phyloP scores from a whole-genome alignment of 331 rosid species.

The Malus hybrid region DNA sequence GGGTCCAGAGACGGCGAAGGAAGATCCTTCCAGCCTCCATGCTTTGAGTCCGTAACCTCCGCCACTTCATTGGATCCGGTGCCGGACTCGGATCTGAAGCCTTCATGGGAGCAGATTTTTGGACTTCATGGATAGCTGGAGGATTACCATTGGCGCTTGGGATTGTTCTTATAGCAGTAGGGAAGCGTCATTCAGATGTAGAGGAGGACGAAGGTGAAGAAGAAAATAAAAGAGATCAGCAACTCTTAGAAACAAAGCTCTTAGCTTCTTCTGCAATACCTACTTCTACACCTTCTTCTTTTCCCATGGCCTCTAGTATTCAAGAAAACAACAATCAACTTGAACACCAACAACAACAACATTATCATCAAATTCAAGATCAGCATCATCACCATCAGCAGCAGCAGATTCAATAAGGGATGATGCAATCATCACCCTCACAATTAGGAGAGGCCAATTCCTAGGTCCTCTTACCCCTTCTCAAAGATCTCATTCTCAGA shows the following conservation, averaged over 20 bases:
- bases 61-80: conserved; percentile 92
- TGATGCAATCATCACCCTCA: conserved; percentile 68
- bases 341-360: conserved; percentile 28
- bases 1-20: conserved; percentile 96
- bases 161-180: too few species aligned
- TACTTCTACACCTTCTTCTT: not conserved
- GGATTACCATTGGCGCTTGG: too few species aligned
- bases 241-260: conserved; percentile 18
- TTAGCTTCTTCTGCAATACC: conserved; percentile 2
- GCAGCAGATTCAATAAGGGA: conserved; percentile 47
- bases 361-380: conserved; percentile 26
- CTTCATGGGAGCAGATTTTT: conserved; percentile 46
- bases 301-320: conserved; percentile 53
- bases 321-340: conserved; percentile 32
- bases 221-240: conserved; percentile 11
- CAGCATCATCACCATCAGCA: conserved; percentile 11
- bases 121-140: too few species aligned
- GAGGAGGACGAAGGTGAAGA: not conserved
- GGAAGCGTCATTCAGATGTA: too few species aligned
- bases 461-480: too few species aligned
- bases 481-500: too few species aligned
- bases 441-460: too few species aligned
- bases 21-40: conserved; percentile 90
- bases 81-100: conserved; percentile 97
- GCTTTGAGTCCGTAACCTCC: conserved; percentile 92